phyloP scores from a whole-genome alignment of 1,139 yeast species.

The Hemisphaericaspora subhashii region DNA sequence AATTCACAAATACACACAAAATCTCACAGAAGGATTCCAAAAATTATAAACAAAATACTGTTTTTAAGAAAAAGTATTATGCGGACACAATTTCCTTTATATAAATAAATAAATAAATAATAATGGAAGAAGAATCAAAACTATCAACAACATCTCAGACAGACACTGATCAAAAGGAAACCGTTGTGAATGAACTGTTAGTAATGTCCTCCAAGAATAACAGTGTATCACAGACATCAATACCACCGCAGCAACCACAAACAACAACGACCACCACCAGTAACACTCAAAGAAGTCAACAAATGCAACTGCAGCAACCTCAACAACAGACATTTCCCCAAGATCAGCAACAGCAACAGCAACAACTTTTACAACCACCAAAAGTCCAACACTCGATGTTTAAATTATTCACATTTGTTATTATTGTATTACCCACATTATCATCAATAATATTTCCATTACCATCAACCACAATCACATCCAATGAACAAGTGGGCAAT shows the following conservation, averaged over 20 bases:
- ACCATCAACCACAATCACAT: conserved; percentile 8
- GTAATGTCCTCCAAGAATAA: too few species aligned
- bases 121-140: too few species aligned
- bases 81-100: too few species aligned
- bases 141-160: too few species aligned
- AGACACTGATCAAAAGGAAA: too few species aligned
- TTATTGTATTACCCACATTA: conserved; percentile 15
- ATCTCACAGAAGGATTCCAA: too few species aligned
- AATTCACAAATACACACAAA: too few species aligned
- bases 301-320: not conserved
- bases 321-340: not conserved
- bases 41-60: too few species aligned
- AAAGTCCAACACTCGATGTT: conserved; percentile 12
- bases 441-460: conserved; percentile 15
- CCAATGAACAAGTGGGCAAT: conserved; percentile 18
- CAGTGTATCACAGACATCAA: not conserved
- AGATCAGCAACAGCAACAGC: not conserved
- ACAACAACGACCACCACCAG: not conserved
- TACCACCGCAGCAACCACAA: not conserved
- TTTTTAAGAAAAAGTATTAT: too few species aligned
- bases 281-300: not conserved
- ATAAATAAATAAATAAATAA: too few species aligned
- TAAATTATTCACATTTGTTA: conserved; percentile 14
- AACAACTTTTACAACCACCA: conserved; percentile 4
- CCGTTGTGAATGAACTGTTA: too few species aligned